Percentiles rank a stretch among this genome's conserved stretches.
Conservation (phyloP, 2,329 filamentous ascomycete genomes). For the Colletotrichum sp. region DNA sequence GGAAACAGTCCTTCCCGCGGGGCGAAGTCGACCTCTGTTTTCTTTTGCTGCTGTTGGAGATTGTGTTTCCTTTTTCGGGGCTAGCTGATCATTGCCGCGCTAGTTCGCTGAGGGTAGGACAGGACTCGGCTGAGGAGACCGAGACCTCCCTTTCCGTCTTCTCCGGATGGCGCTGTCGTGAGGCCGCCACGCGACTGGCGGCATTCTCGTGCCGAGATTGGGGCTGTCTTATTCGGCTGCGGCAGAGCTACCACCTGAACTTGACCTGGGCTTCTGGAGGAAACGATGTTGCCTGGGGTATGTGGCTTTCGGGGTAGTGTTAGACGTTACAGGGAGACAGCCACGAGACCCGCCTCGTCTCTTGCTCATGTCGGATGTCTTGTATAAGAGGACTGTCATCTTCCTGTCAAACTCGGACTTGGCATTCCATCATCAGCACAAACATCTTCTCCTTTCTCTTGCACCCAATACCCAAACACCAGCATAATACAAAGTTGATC, state of each 20-base stretch:
- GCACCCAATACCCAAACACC: background rate
- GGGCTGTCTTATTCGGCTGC: background rate
- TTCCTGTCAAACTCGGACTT: background rate
- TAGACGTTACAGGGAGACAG: background rate
- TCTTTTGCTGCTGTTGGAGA: background rate
- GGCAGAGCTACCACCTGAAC: background rate
- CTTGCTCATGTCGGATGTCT: background rate
- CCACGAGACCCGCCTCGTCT: background rate
- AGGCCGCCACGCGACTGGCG: background rate
- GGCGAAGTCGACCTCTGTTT: background rate
- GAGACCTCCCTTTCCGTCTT: background rate
- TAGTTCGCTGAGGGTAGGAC: background rate
- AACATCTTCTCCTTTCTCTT: background rate
- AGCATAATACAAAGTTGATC: background rate
- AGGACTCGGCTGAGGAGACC: background rate
- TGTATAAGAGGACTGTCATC: conserved; percentile 1
- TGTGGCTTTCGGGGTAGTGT: background rate
- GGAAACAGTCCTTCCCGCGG: background rate
- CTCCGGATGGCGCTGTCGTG: background rate
- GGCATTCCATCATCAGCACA: background rate
- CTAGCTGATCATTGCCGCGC: background rate
- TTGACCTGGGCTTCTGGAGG: background rate
- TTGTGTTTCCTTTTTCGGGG: background rate
- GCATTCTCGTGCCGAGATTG: background rate
- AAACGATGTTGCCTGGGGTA: background rate